phyloP scores from a whole-genome alignment of 306 rosid species.

The Quercus glauca region DNA sequence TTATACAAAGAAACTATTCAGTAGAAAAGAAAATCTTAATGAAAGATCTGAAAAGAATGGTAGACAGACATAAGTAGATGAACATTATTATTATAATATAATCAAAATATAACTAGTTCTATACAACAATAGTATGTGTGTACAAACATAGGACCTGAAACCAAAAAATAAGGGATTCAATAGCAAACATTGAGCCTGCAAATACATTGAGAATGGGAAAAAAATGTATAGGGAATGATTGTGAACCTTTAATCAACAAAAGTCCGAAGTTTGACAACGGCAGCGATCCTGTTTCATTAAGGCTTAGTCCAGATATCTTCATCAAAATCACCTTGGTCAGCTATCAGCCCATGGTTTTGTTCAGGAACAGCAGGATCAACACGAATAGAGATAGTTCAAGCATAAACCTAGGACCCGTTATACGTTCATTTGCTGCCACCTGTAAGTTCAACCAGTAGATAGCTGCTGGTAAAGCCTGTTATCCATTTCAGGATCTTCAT shows the following conservation, averaged over 20 bases:
- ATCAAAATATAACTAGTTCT: neutral
- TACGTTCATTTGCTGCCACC: constrained; percentile 43
- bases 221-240: neutral
- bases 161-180: neutral
- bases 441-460: constrained; percentile 87
- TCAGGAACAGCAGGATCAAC: constrained; percentile 39
- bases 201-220: neutral
- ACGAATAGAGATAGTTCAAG: constrained; percentile 41
- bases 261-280: neutral
- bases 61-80: neutral
- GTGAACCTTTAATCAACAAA: neutral
- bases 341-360: constrained; percentile 34
- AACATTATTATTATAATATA: neutral
- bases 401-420: constrained; percentile 29
- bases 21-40: neutral
- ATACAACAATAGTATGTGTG: neutral
- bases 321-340: constrained; percentile 12
- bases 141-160: neutral
- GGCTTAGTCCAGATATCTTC: constrained; percentile 1
- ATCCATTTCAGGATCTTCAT: constrained; percentile 71
- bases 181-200: neutral
- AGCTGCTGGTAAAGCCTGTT: constrained; percentile 99
- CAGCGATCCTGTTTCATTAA: neutral
- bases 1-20: neutral
- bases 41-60: neutral